These are phyloP conservation scores for Debaryomycetaceae sp. DNA, from an alignment of 1,139 yeast species.

Conservation along the genomic window DNA sequence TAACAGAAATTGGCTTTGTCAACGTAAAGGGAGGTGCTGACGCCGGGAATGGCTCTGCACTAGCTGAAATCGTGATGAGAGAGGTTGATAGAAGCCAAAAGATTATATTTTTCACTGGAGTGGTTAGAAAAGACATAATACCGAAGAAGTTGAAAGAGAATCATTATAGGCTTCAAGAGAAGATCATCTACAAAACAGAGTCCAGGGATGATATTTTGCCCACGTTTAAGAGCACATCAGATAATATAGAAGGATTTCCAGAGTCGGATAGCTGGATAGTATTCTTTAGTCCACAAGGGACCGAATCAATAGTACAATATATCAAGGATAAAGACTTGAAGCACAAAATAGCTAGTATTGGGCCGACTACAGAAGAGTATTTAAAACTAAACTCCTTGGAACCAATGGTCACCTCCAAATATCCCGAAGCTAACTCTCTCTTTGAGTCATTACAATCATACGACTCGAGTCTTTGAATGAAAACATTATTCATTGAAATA, in stretches of 20 bases:
- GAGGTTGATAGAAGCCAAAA: slow-evolving; percentile 25
- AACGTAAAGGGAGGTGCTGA: slow-evolving; percentile 68
- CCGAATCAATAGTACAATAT: slow-evolving; percentile 54
- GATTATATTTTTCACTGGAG: slow-evolving; percentile 83
- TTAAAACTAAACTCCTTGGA: slow-evolving; percentile 47
- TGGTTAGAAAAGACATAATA: slow-evolving; percentile 75
- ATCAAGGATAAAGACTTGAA: slow-evolving; percentile 21
- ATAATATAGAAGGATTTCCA: slow-evolving; percentile 3
- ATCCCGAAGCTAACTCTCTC: slow-evolving; percentile 69
- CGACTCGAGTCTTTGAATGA: background rate
- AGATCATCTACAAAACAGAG: slow-evolving; percentile 67
- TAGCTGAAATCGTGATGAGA: slow-evolving; percentile 61
- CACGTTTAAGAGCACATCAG: slow-evolving; percentile 28
- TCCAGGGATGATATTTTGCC: slow-evolving; percentile 44
- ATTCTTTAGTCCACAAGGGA: slow-evolving; percentile 91
- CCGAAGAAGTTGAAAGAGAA: slow-evolving; percentile 54
- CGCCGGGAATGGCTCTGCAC: slow-evolving; percentile 77
- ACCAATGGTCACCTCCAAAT: slow-evolving; percentile 64
- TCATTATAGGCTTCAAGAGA: slow-evolving; percentile 55
- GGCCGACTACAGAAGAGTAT: slow-evolving; percentile 84
- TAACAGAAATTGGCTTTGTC: slow-evolving; percentile 59
- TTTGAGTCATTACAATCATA: slow-evolving; percentile 20
- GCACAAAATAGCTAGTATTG: slow-evolving; percentile 73
- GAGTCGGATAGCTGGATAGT: slow-evolving; percentile 57
- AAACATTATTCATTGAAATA: background rate